Base-by-base conservation (phyloP, 164 flowering plant species). In the Dillenia turbinata region DNA sequence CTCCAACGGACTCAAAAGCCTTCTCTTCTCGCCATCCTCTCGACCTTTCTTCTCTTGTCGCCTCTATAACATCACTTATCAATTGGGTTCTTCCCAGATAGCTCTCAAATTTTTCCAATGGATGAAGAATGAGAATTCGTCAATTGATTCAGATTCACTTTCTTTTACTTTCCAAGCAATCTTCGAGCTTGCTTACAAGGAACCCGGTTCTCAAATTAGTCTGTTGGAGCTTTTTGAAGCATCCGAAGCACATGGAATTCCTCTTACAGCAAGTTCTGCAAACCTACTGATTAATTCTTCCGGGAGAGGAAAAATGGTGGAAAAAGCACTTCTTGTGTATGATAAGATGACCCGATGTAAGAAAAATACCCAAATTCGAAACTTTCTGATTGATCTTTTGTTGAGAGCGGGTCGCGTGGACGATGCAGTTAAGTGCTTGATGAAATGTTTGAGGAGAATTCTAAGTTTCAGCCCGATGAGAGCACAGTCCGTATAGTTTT, bases 371-470 rank as follows among this genome's bases (percentile, higher is more conserved):
- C 63, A 68, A 17, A 47, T 87, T 19, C 64, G 77, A 47, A 88
- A 93, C 61, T 57, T 62, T 16, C 60, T 81, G 19, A 55, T 85
- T 14, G 73, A 57, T 14, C 62, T 49, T 26, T 47, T 87, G 24
- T 26, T 85, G 47, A 71, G 59, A 44, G 52, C 26, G 12, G 79
- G 75, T 0, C 61, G 71, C 2, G 43, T 71, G 8, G 65, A 66
- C 9, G 77, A 77, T 68, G 94, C 88, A 0, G 52, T 63, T n/a
- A 53, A 4, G 22, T 88, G 77, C 78, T 86, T 71, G 83, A 81
- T 43, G 79, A 79, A 75, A 86, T 92, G 95, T 79, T 86, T 62
- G 53, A 74, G 22, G 57, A 70, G 15, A 57, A 70, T 61, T 56
- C 61, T 0, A 57, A 51, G 10, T 73, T 53, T 48, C 69, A 54